phyloP scores from a whole-genome alignment of 331 rosid genomes.

The Stylosanthes scabra region DNA sequence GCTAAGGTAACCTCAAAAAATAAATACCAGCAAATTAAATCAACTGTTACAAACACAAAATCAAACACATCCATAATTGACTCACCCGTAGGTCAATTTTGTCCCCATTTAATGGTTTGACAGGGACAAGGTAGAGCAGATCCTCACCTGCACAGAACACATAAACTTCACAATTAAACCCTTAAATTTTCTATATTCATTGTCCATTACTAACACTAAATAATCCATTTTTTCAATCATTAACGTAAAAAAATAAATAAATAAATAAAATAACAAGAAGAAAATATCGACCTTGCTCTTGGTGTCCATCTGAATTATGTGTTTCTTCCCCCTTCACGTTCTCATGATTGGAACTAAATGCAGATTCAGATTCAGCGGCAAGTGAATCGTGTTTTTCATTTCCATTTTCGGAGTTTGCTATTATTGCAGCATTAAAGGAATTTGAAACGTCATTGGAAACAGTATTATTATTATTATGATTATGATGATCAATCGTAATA shows the following conservation, averaged over 20 bases:
- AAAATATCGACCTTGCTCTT: slow-evolving; percentile 60
- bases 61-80: neutral
- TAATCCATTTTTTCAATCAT: no score
- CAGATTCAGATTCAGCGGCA: slow-evolving; percentile 32
- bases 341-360: slow-evolving; percentile 29
- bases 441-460: slow-evolving; percentile 27
- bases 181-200: neutral
- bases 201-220: slow-evolving; percentile 11
- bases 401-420: slow-evolving; percentile 42
- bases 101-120: slow-evolving; percentile 71
- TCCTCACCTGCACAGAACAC: slow-evolving; percentile 59
- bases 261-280: neutral
- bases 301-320: slow-evolving; percentile 41
- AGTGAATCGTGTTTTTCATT: slow-evolving; percentile 32
- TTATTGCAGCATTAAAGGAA: slow-evolving; percentile 14
- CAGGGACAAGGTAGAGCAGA: slow-evolving; percentile 64
- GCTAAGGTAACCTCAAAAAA: neutral
- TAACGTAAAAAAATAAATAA: neutral
- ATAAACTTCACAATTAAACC: neutral
- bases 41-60: neutral
- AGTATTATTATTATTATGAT: neutral
- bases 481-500: neutral
- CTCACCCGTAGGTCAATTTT: slow-evolving; percentile 77
- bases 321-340: slow-evolving; percentile 50
- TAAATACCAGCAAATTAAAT: slow-evolving; percentile 2